A percentile compares a stretch with the other conserved stretches of the same genome.
Conservation (phyloP, 805 yeast genomes). For the Dipodascus albidus region DNA sequence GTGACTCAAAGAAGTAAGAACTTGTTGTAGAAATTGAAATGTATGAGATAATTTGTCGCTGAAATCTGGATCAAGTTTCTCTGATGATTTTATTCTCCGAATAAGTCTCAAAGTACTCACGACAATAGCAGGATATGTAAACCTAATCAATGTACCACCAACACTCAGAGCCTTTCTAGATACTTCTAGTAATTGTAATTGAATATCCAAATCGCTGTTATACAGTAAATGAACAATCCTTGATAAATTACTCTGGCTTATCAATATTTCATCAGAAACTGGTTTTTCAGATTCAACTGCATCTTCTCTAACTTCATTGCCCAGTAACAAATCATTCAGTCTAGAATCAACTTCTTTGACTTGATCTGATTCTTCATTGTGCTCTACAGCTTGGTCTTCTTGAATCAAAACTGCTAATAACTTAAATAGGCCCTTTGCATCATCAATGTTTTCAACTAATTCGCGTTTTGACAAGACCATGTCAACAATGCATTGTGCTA, state of each 20-base stretch:
- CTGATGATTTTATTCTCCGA: constrained; percentile 31
- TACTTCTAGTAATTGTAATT: constrained; percentile 34
- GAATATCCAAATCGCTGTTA: constrained; percentile 35
- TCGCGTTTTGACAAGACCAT: constrained; percentile 31
- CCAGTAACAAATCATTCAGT: constrained; percentile 1
- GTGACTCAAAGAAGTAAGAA: constrained; percentile 49
- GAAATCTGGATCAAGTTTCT: constrained; percentile 13
- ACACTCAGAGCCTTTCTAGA: constrained; percentile 40
- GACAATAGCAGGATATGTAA: constrained; percentile 69
- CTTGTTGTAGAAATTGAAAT: constrained; percentile 65
- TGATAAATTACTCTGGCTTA: constrained; percentile 32
- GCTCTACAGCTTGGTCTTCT: constrained; percentile 19
- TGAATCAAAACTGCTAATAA: constrained; percentile 45
- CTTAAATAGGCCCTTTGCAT: constrained; percentile 48
- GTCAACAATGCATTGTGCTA: constrained; percentile 52
- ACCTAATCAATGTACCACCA: constrained; percentile 43
- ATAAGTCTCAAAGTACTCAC: constrained; percentile 48
- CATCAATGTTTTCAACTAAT: constrained; percentile 25
- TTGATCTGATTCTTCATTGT: constrained; percentile 11
- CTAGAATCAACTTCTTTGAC: constrained; percentile 1
- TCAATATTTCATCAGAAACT: neutral
- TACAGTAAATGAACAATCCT: constrained; percentile 57
- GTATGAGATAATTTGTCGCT: constrained; percentile 31
- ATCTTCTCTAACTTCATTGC: constrained; percentile 11
- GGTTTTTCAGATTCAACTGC: constrained; percentile 19